These are phyloP conservation scores for Phytophthora pini DNA, from an alignment of 352 stramenopile genomes.

Conservation along the genomic window DNA sequence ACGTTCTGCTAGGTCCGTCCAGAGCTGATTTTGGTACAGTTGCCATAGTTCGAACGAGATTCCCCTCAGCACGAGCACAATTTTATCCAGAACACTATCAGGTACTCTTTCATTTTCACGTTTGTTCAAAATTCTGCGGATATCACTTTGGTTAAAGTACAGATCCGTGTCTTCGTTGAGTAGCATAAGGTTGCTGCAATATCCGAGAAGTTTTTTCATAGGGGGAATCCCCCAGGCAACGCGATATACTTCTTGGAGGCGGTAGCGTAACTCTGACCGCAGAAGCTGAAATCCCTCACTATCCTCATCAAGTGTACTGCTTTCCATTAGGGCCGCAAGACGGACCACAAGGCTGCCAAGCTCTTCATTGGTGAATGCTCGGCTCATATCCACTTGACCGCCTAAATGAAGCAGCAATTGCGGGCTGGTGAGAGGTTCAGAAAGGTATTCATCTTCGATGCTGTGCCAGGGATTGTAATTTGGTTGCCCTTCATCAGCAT, in stretches of 20 bases:
- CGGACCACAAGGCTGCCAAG: slow-evolving; percentile 39
- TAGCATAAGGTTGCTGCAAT: slow-evolving; percentile 75
- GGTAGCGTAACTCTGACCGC: slow-evolving; percentile 47
- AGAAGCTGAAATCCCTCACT: slow-evolving; percentile 22
- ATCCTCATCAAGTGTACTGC: slow-evolving; percentile 16
- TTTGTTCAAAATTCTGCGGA: slow-evolving; percentile 19
- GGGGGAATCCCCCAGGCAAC: slow-evolving; percentile 59
- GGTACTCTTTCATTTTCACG: background rate
- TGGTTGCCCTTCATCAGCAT: slow-evolving; percentile 31
- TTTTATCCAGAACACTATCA: slow-evolving; percentile 29
- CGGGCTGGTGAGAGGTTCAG: slow-evolving; percentile 56
- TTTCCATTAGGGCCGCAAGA: slow-evolving; percentile 15
- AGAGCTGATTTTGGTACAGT: slow-evolving; percentile 83
- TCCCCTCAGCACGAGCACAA: slow-evolving; percentile 40
- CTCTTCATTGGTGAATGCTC: slow-evolving; percentile 51
- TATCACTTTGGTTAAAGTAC: slow-evolving; percentile 50
- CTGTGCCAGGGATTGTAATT: slow-evolving; percentile 75
- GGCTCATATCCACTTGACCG: slow-evolving; percentile 64
- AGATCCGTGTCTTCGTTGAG: slow-evolving; percentile 64
- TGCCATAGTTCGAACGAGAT: slow-evolving; percentile 77
- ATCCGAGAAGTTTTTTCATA: slow-evolving; percentile 51
- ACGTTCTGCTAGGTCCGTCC: slow-evolving; percentile 64
- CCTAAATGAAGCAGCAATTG: slow-evolving; percentile 65
- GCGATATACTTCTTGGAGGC: slow-evolving; percentile 79
- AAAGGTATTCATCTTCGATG: slow-evolving; percentile 56